These are phyloP conservation scores for Heterobasidion irregulare DNA, from an alignment of 1,284 basidiomycete genomes.

Conservation along the genomic window DNA sequence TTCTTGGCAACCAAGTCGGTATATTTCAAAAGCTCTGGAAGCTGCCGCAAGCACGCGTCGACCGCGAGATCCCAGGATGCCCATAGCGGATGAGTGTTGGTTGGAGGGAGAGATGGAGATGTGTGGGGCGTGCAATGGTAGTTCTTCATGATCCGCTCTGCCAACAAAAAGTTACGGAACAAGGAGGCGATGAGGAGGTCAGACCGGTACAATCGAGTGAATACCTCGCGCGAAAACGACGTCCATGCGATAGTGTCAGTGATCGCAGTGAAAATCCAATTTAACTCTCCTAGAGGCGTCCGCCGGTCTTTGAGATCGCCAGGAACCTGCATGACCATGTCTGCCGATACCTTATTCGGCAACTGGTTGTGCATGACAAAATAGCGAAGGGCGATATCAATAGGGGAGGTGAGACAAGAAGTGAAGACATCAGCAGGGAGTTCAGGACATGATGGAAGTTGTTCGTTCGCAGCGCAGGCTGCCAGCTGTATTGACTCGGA, in stretches of 20 bases:
- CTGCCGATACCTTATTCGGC: conserved; percentile 69
- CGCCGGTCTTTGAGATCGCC: conserved; percentile 95
- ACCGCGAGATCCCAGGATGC: conserved; percentile 97
- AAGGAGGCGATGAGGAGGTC: conserved; percentile 94
- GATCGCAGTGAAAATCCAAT: conserved; percentile 99
- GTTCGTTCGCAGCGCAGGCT: conserved; percentile 88
- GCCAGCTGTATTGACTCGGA: conserved; percentile 93
- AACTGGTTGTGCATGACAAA: conserved; percentile 89
- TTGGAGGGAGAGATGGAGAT: conserved; percentile 84
- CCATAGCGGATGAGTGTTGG: conserved; percentile 95
- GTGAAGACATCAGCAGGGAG: conserved; percentile 97
- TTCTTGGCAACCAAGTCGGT: conserved; percentile 28
- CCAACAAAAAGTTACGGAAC: conserved; percentile 94
- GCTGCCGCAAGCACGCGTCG: conserved; percentile 89
- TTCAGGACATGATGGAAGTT: conserved; percentile 92
- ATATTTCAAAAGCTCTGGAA: conserved; percentile 81
- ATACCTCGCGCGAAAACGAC: conserved; percentile 88
- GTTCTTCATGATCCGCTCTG: conserved; percentile 97
- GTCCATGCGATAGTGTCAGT: conserved; percentile 99
- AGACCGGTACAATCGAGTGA: conserved; percentile 91
- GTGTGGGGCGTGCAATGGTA: conserved; percentile 98
- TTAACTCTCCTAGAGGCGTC: conserved; percentile 94
- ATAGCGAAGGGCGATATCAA: conserved; percentile 94
- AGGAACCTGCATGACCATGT: conserved; percentile 94
- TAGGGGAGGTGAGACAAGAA: conserved; percentile 94